Conservation (phyloP, 2,329 filamentous ascomycete genomes). For the Sporothrix humicola region DNA sequence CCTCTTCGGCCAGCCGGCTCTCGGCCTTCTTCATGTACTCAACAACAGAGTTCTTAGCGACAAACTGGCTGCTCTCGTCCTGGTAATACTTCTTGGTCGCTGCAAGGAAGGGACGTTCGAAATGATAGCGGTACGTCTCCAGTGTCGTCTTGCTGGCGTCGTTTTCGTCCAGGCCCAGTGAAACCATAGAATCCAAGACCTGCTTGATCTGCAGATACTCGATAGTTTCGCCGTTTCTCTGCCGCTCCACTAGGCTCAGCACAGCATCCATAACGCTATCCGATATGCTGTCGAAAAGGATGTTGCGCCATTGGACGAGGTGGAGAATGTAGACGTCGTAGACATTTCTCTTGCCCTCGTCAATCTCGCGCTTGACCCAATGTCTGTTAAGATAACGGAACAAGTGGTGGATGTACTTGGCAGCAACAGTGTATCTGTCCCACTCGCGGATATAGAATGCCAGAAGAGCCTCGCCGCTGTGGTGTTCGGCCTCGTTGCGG, state of each 20-base stretch:
- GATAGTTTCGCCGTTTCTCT: slow-evolving; percentile 96
- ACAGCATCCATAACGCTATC: slow-evolving; percentile 94
- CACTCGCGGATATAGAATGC: slow-evolving; percentile 96
- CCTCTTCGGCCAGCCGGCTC: slow-evolving; percentile 84
- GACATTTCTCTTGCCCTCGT: slow-evolving; percentile 97
- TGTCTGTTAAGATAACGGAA: slow-evolving; percentile 96
- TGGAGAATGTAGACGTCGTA: slow-evolving; percentile 98
- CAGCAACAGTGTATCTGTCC: slow-evolving; percentile 92
- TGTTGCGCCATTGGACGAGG: slow-evolving; percentile 90
- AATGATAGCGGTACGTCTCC: slow-evolving; percentile 90
- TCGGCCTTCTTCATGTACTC: slow-evolving; percentile 99
- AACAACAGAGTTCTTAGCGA: slow-evolving; percentile 95
- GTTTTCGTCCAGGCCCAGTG: slow-evolving; percentile 88
- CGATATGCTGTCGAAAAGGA: slow-evolving; percentile 84
- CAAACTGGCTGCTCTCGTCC: slow-evolving; percentile 89
- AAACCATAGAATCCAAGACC: slow-evolving; percentile 95
- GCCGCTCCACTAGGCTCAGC: slow-evolving; percentile 92
- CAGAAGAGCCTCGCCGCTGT: slow-evolving; percentile 88
- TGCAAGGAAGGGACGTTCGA: slow-evolving; percentile 88
- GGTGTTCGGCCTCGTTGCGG: slow-evolving; percentile 72
- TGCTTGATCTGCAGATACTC: slow-evolving; percentile 97
- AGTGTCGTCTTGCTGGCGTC: slow-evolving; percentile 93
- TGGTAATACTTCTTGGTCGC: slow-evolving; percentile 88
- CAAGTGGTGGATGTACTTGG: slow-evolving; percentile 96
- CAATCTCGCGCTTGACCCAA: slow-evolving; percentile 99